Conservation (phyloP, 345 rosid species). For the Turnera subulata region DNA sequence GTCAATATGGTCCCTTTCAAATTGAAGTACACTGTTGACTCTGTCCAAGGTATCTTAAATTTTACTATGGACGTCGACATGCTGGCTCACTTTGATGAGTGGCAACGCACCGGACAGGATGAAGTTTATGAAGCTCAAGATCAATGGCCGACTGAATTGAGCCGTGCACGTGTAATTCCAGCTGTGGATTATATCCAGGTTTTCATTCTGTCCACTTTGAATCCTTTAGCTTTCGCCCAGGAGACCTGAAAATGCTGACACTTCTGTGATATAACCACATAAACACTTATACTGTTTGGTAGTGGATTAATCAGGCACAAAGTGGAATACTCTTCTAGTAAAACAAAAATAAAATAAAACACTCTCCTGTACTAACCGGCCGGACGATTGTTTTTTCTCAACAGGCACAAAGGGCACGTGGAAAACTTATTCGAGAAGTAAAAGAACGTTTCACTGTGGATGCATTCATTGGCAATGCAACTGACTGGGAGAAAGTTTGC, state of each 20-base stretch:
- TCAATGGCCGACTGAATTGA: constrained; percentile 83
- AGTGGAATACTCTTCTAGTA: too few relatives aligned
- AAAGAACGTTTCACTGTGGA: constrained; percentile 62
- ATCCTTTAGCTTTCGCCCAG: too few relatives aligned
- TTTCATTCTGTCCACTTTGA: neutral
- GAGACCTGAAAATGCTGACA: too few relatives aligned
- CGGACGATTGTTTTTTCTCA: too few relatives aligned
- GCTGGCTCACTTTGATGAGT: constrained; percentile 85
- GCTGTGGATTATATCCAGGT: constrained; percentile 84
- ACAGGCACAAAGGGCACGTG: constrained; percentile 84
- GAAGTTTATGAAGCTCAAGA: constrained; percentile 81
- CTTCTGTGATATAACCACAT: too few relatives aligned
- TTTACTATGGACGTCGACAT: constrained; percentile 84
- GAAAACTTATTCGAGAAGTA: constrained; percentile 68
- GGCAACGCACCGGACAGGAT: constrained; percentile 67
- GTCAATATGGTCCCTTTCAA: constrained; percentile 77
- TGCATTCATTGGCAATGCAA: constrained; percentile 81
- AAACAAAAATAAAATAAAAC: too few relatives aligned
- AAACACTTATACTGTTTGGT: too few relatives aligned
- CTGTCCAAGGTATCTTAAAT: constrained; percentile 75
- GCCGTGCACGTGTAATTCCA: constrained; percentile 57
- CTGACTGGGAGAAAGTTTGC: constrained; percentile 88
- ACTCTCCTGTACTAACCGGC: too few relatives aligned
- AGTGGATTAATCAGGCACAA: too few relatives aligned
- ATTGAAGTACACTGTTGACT: constrained; percentile 64